Evolutionary conservation across 768 basidiomycete species (phyloP).

Genomic region (Tephrocybe rancida): DNA sequence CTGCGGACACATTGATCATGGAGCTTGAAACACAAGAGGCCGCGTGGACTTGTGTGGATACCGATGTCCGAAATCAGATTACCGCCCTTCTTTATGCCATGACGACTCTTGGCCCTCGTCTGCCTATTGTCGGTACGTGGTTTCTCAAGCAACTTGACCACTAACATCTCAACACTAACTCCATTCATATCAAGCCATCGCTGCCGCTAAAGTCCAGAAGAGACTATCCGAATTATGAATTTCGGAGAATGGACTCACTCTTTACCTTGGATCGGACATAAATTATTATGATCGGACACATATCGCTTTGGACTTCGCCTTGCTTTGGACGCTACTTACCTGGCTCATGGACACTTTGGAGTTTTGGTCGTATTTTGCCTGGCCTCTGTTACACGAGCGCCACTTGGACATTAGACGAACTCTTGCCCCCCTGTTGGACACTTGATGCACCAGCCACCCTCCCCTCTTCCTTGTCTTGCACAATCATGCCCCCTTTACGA

Average conservation of each 20-base stretch:
- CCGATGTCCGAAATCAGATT: conserved; percentile 65
- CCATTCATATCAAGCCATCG: conserved; percentile 29
- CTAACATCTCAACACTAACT: neutral
- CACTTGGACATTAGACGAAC: conserved; percentile 24
- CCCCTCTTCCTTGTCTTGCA: neutral
- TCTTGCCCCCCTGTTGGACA: conserved; percentile 19
- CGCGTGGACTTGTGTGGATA: conserved; percentile 63
- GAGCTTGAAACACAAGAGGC: conserved; percentile 66
- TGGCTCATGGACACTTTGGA: conserved; percentile 22
- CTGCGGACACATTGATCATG: conserved; percentile 65
- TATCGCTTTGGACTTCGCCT: conserved; percentile 9
- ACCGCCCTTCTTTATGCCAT: conserved; percentile 64
- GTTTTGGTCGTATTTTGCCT: conserved; percentile 21
- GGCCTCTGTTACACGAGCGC: conserved; percentile 11
- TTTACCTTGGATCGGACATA: conserved; percentile 10
- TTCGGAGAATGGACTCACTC: conserved; percentile 7
- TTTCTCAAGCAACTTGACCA: neutral
- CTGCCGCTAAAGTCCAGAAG: conserved; percentile 44
- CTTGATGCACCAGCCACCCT: conserved; percentile 9
- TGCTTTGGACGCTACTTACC: conserved; percentile 10
- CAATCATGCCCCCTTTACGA: conserved; percentile 11
- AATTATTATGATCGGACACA: conserved; percentile 11
- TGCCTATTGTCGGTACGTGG: conserved; percentile 56
- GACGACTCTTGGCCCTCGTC: conserved; percentile 58
- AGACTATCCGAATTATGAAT: conserved; percentile 33